phyloP scores from a whole-genome alignment of 192 early-diverging fungal species.

The Oehlia diaphana region DNA sequence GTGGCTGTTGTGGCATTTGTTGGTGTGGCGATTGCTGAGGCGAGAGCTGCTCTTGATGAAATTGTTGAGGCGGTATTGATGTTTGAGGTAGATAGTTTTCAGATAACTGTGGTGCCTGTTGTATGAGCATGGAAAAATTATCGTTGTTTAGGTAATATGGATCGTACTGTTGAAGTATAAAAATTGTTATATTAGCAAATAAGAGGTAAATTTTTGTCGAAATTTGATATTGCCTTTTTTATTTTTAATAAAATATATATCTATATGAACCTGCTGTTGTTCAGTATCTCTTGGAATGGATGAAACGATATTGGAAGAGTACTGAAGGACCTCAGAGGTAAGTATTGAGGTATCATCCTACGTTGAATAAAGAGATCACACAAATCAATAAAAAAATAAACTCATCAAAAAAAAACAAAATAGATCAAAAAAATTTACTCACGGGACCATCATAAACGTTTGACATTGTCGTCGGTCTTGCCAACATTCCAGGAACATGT shows the following conservation, averaged over 20 bases:
- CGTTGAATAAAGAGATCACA: not conserved
- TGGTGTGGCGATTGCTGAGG: not conserved
- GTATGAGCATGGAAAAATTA: constrained; percentile 1
- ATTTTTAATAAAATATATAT: not conserved
- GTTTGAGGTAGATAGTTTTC: not conserved
- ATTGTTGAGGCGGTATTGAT: not conserved
- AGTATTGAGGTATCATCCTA: not conserved
- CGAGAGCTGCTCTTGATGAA: not conserved
- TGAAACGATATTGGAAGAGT: constrained; percentile 2
- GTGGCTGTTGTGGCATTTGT: not conserved
- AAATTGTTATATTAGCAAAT: too few relatives aligned
- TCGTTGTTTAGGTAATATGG: constrained; percentile 19
- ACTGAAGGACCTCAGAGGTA: not conserved
- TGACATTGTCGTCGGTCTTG: not conserved
- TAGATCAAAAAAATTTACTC: not conserved
- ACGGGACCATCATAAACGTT: not conserved
- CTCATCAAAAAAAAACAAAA: too few relatives aligned
- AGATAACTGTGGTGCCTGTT: not conserved
- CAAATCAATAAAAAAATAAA: not conserved
- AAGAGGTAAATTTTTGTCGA: too few relatives aligned
- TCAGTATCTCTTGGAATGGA: constrained; percentile 2
- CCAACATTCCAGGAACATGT: constrained; percentile 5
- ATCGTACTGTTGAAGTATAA: constrained; percentile 22
- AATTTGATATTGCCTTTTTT: too few relatives aligned
- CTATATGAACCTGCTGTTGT: not conserved